These are phyloP conservation scores for Cicer judaicum DNA, from an alignment of 306 rosid genomes.

Conservation along the genomic window DNA sequence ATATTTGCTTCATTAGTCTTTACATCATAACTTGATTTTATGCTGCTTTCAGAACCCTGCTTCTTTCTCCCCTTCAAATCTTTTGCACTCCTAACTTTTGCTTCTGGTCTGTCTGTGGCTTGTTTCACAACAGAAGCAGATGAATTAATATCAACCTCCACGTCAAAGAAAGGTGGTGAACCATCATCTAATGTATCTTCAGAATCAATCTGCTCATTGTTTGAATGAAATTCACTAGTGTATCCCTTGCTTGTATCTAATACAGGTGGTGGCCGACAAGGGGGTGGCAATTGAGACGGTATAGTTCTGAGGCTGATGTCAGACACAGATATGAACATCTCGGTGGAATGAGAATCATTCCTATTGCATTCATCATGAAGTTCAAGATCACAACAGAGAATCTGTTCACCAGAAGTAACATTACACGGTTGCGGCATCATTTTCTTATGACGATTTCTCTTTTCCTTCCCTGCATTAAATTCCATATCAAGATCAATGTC, in stretches of 20 bases:
- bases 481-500: slow-evolving; percentile 63
- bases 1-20: slow-evolving; percentile 50
- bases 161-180: slow-evolving; percentile 84
- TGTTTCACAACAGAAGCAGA: slow-evolving; percentile 80
- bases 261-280: slow-evolving; percentile 82
- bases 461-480: slow-evolving; percentile 52
- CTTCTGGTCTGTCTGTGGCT: slow-evolving; percentile 66
- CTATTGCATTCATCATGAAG: slow-evolving; percentile 47
- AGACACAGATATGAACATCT: slow-evolving; percentile 66
- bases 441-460: slow-evolving; percentile 55
- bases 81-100: slow-evolving; percentile 63
- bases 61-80: slow-evolving; percentile 70
- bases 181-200: slow-evolving; percentile 56
- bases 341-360: slow-evolving; percentile 52
- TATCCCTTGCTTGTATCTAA: slow-evolving; percentile 57
- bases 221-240: slow-evolving; percentile 47
- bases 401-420: slow-evolving; percentile 49
- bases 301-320: slow-evolving; percentile 82
- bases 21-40: slow-evolving; percentile 50
- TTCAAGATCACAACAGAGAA: slow-evolving; percentile 49
- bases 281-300: slow-evolving; percentile 89
- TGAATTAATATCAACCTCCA: slow-evolving; percentile 83
- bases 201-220: slow-evolving; percentile 49
- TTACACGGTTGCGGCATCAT: slow-evolving; percentile 45
- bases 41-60: slow-evolving; percentile 53